Evolutionary conservation across 768 basidiomycete genomes (phyloP).

Genomic region (Lentinus brumalis): DNA sequence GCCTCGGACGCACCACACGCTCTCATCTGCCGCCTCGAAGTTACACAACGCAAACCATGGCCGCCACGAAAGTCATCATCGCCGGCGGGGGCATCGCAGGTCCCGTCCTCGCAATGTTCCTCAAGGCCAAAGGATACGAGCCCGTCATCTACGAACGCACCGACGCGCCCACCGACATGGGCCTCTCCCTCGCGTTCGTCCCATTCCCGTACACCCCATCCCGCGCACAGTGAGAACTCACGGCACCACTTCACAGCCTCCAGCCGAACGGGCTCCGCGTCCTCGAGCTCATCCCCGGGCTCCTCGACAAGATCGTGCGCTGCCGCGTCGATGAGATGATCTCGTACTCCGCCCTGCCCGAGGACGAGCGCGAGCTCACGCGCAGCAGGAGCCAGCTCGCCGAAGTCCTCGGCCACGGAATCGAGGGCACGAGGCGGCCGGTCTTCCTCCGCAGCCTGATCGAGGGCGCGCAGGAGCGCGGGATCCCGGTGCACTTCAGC

Average conservation of each 20-base stretch:
- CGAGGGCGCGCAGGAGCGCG: conserved; percentile 33
- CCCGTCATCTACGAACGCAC: conserved; percentile 40
- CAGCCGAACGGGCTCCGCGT: conserved; percentile 22
- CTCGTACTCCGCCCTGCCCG: conserved; percentile 23
- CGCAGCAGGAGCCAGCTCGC: conserved; percentile 24
- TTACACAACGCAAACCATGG: not conserved
- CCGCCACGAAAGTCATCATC: conserved; percentile 37
- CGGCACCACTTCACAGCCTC: not conserved
- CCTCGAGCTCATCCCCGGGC: conserved; percentile 15
- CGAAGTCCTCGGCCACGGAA: conserved; percentile 26
- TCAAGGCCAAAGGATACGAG: conserved; percentile 40
- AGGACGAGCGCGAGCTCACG: conserved; percentile 31
- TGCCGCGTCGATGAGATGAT: not conserved
- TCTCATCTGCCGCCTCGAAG: too few relatives aligned
- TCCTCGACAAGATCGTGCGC: conserved; percentile 17
- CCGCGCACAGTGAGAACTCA: too few relatives aligned
- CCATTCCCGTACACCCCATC: not conserved
- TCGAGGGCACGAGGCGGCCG: conserved; percentile 36
- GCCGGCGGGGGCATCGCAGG: conserved; percentile 43
- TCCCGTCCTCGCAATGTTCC: conserved; percentile 40
- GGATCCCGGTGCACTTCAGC: conserved; percentile 37
- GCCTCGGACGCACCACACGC: too few relatives aligned
- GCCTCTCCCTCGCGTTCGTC: conserved; percentile 36
- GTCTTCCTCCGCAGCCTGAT: conserved; percentile 35
- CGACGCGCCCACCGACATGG: conserved; percentile 23